phyloP scores from a whole-genome alignment of 345 rosid species.

The Eucalyptus cladocalyx region DNA sequence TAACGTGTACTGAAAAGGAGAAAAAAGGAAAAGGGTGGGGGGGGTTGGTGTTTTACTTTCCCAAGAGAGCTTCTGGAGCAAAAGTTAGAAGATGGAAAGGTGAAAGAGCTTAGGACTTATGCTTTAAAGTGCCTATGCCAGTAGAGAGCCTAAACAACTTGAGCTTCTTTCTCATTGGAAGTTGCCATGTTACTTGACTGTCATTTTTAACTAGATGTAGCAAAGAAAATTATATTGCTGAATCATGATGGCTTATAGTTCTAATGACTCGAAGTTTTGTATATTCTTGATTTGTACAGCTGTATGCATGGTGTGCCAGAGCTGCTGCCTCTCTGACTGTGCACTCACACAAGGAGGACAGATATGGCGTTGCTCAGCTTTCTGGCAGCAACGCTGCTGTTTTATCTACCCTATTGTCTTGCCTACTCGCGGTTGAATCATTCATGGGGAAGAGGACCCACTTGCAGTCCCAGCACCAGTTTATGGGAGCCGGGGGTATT shows the following conservation, averaged over 20 bases:
- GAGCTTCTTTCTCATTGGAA: neutral
- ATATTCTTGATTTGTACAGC: slow-evolving; percentile 15
- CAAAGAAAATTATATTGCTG: neutral
- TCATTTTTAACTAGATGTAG: neutral
- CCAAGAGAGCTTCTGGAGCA: neutral
- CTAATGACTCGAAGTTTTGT: neutral
- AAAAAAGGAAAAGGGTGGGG: neutral
- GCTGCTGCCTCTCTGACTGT: slow-evolving; percentile 55
- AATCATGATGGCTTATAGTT: neutral
- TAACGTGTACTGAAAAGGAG: neutral
- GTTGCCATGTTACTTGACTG: neutral
- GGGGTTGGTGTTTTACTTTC: neutral
- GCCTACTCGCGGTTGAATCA: slow-evolving; percentile 73
- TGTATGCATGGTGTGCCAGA: slow-evolving; percentile 80
- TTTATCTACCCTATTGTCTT: slow-evolving; percentile 59
- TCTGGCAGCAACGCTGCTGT: slow-evolving; percentile 75
- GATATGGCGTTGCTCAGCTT: slow-evolving; percentile 89
- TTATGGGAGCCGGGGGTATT: slow-evolving; percentile 60
- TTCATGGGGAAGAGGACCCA: slow-evolving; percentile 77
- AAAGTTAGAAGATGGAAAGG: neutral
- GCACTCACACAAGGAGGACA: slow-evolving; percentile 67
- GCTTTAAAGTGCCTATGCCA: neutral
- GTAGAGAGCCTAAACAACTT: neutral
- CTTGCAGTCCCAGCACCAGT: slow-evolving; percentile 48
- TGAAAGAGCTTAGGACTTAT: neutral